A percentile compares a stretch with the other conserved stretches of the same genome.
phyloP scores from a whole-genome alignment of 805 yeast genomes.

The Yamadazyma akitaensis region DNA sequence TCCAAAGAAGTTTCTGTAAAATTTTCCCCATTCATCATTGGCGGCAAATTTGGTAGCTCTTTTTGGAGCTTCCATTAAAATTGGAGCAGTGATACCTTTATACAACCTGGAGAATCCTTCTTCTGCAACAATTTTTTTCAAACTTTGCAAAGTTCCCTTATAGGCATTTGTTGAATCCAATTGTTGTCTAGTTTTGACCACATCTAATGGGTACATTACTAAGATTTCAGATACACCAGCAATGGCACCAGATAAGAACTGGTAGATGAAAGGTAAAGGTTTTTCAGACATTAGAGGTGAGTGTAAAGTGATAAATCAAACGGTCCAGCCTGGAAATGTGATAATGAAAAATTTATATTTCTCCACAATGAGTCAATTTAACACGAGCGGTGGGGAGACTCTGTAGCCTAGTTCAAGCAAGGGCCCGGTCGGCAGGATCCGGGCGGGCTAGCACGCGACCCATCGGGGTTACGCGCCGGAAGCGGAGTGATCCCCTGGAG shows the following conservation, averaged over 20 bases:
- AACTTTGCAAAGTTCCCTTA: constrained; percentile 79
- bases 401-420: neutral
- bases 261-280: constrained; percentile 79
- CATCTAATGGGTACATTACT: constrained; percentile 95
- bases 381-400: neutral
- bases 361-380: constrained; percentile 7
- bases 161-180: constrained; percentile 63
- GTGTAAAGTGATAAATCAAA: neutral
- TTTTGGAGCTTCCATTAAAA: constrained; percentile 98
- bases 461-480: neutral
- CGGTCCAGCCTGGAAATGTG: constrained; percentile 1
- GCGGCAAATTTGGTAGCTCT: constrained; percentile 99
- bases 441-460: neutral
- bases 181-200: constrained; percentile 95
- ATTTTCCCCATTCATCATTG: constrained; percentile 91
- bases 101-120: constrained; percentile 86
- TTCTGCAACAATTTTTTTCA: constrained; percentile 74
- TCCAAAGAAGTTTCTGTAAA: constrained; percentile 72
- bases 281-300: constrained; percentile 13
- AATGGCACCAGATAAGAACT: constrained; percentile 86
- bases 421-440: neutral
- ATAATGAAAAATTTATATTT: constrained; percentile 7
- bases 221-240: constrained; percentile 97
- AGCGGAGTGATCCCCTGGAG: neutral
- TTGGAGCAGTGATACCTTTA: constrained; percentile 94